These are phyloP conservation scores for Aureobasidium leucospermi DNA, from an alignment of 2,329 filamentous ascomycete species.

Conservation along the genomic window DNA sequence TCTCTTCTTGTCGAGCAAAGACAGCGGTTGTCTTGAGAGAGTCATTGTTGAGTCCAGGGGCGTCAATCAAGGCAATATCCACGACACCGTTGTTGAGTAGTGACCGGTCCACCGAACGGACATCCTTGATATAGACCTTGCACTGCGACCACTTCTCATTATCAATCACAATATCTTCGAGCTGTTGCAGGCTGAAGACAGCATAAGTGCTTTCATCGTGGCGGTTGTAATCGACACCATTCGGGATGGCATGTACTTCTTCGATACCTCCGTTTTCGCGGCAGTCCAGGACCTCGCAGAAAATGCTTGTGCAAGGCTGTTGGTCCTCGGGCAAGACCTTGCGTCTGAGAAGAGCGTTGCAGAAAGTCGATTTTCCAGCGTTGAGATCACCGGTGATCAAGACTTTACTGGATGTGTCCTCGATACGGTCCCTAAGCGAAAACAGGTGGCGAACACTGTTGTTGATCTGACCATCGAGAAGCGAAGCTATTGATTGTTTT, in stretches of 20 bases:
- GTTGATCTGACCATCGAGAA: conserved; percentile 89
- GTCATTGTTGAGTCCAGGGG: conserved; percentile 89
- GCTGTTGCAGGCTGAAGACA: conserved; percentile 66
- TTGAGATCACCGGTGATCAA: conserved; percentile 93
- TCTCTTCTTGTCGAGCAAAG: conserved; percentile 95
- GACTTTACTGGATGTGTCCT: conserved; percentile 96
- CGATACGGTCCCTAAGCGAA: conserved; percentile 82
- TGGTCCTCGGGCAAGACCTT: conserved; percentile 95
- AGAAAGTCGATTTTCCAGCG: conserved; percentile 97
- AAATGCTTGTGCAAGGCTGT: conserved; percentile 95
- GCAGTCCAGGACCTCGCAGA: conserved; percentile 92
- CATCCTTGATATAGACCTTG: conserved; percentile 94
- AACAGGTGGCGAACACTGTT: conserved; percentile 88
- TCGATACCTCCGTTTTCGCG: conserved; percentile 85
- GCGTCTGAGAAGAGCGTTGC: conserved; percentile 86
- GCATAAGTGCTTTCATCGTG: conserved; percentile 93
- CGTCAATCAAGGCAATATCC: conserved; percentile 95
- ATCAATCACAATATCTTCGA: conserved; percentile 86
- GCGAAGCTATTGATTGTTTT: conserved; percentile 79
- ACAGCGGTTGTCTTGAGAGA: conserved; percentile 96
- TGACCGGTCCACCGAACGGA: conserved; percentile 82
- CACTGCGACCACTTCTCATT: conserved; percentile 86
- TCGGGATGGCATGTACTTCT: conserved; percentile 92
- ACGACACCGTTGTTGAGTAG: conserved; percentile 95
- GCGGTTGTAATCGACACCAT: conserved; percentile 69